Evolutionary conservation across 1,284 basidiomycete species (phyloP).

Genomic region (Sphagnurus paluster): DNA sequence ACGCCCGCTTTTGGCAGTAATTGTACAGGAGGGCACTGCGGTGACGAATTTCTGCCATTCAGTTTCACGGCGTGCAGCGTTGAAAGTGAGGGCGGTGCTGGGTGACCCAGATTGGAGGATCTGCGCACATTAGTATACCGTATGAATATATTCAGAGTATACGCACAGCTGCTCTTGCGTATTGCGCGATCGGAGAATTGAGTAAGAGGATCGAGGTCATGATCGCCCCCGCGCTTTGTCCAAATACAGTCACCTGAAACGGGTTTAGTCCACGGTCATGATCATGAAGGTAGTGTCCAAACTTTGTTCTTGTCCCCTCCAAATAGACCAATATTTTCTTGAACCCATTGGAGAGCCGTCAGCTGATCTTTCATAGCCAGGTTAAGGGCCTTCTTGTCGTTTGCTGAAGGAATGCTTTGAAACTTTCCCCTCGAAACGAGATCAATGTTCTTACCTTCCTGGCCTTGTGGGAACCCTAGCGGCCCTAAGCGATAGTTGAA

Average conservation of each 20-base stretch:
- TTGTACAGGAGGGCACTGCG: slow-evolving; percentile 36
- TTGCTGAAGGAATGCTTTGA: slow-evolving; percentile 17
- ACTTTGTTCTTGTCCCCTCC: slow-evolving; percentile 50
- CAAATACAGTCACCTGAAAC: slow-evolving; percentile 51
- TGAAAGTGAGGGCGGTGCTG: slow-evolving; percentile 30
- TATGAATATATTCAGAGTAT: background rate
- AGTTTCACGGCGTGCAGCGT: slow-evolving; percentile 30
- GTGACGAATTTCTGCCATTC: slow-evolving; percentile 44
- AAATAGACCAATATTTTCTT: slow-evolving; percentile 45
- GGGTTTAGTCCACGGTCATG: background rate
- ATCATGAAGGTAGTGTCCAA: background rate
- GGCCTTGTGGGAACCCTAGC: slow-evolving; percentile 51
- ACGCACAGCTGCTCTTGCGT: slow-evolving; percentile 45
- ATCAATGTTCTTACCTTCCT: slow-evolving; percentile 32
- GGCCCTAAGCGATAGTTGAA: slow-evolving; percentile 57
- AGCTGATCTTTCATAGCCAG: slow-evolving; percentile 45
- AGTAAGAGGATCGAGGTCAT: slow-evolving; percentile 43
- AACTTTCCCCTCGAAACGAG: background rate
- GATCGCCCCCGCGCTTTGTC: slow-evolving; percentile 54
- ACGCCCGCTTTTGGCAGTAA: slow-evolving; percentile 26
- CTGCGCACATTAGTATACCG: slow-evolving; percentile 23
- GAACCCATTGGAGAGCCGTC: slow-evolving; percentile 48
- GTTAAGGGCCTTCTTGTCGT: slow-evolving; percentile 37
- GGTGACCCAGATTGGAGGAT: slow-evolving; percentile 47
- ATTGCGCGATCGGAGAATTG: slow-evolving; percentile 37